These are phyloP conservation scores for Solioccasus polychromus DNA, from an alignment of 768 basidiomycete species.

Conservation along the genomic window DNA sequence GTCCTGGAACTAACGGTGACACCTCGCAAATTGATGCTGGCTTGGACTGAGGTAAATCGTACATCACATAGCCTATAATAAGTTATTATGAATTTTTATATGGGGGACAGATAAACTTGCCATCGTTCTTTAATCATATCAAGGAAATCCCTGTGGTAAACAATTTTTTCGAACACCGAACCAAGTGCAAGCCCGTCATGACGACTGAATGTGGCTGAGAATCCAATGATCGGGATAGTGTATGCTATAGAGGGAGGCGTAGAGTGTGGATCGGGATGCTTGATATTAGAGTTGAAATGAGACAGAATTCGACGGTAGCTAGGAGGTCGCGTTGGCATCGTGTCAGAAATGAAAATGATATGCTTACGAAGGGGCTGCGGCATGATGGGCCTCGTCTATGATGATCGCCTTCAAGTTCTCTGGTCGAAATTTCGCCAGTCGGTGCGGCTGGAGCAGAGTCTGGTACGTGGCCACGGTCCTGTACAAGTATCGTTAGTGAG, in stretches of 20 bases:
- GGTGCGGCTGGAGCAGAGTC: slow-evolving; percentile 61
- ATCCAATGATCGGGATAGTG: slow-evolving; percentile 82
- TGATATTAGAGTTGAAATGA: slow-evolving; percentile 70
- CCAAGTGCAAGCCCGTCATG: slow-evolving; percentile 89
- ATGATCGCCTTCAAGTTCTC: slow-evolving; percentile 67
- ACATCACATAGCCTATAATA: slow-evolving; percentile 73
- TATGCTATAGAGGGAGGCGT: slow-evolving; percentile 38
- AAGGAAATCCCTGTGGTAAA: slow-evolving; percentile 87
- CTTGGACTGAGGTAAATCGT: slow-evolving; percentile 79
- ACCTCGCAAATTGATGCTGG: slow-evolving; percentile 62
- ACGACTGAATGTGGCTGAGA: slow-evolving; percentile 92
- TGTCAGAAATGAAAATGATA: neutral
- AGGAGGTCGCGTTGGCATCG: slow-evolving; percentile 6
- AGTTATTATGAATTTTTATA: neutral
- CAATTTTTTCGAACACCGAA: slow-evolving; percentile 85
- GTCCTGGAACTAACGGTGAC: slow-evolving; percentile 65
- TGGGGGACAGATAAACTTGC: slow-evolving; percentile 35
- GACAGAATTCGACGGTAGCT: slow-evolving; percentile 85
- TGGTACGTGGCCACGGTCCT: slow-evolving; percentile 91
- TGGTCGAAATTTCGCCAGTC: slow-evolving; percentile 76
- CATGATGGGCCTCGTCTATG: slow-evolving; percentile 94
- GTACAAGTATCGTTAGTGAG: neutral
- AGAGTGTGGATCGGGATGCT: slow-evolving; percentile 46
- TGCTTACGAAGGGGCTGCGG: slow-evolving; percentile 82
- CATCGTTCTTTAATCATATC: slow-evolving; percentile 94